A percentile compares a stretch with the other conserved stretches of the same genome.
phyloP scores from a whole-genome alignment of 73 alveolate species.

The Durusdinium trenchii region DNA sequence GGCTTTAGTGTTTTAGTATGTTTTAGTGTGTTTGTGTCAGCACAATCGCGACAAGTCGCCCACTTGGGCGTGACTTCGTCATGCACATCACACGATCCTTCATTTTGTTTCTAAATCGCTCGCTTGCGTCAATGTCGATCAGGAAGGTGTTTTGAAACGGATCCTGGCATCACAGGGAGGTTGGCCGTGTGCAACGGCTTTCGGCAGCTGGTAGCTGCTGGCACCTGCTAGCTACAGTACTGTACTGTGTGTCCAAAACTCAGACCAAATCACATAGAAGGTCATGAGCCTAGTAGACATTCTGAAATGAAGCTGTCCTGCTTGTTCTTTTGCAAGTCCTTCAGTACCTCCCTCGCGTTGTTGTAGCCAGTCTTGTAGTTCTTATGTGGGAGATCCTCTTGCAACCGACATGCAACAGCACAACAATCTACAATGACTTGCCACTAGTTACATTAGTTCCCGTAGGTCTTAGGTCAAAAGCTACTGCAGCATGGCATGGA shows the following conservation, averaged over 20 bases:
- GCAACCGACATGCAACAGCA: not conserved
- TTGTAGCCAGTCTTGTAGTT: not conserved
- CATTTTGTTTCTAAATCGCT: slow-evolving; percentile 16
- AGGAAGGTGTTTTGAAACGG: not conserved
- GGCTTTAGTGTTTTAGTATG: no score
- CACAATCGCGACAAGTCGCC: not conserved
- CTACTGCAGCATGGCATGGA: no score
- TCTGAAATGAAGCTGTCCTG: not conserved
- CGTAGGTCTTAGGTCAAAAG: no score
- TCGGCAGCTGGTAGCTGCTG: not conserved
- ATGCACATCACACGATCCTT: slow-evolving; percentile 17
- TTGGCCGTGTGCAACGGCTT: not conserved
- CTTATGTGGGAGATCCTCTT: not conserved
- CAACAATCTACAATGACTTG: not conserved
- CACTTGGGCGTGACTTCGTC: slow-evolving; percentile 45
- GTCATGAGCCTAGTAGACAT: not conserved
- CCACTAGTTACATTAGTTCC: not conserved
- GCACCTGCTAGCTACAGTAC: not conserved
- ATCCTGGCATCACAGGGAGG: not conserved
- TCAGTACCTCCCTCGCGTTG: slow-evolving; percentile 13
- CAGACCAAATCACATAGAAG: not conserved
- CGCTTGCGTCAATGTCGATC: slow-evolving; percentile 35
- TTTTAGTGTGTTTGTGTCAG: not conserved
- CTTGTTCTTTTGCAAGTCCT: not conserved
- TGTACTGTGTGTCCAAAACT: not conserved